These are phyloP conservation scores for Antitrichia curtipendula DNA, from an alignment of 225 moss, liverwort and hornwort species.

Conservation along the genomic window DNA sequence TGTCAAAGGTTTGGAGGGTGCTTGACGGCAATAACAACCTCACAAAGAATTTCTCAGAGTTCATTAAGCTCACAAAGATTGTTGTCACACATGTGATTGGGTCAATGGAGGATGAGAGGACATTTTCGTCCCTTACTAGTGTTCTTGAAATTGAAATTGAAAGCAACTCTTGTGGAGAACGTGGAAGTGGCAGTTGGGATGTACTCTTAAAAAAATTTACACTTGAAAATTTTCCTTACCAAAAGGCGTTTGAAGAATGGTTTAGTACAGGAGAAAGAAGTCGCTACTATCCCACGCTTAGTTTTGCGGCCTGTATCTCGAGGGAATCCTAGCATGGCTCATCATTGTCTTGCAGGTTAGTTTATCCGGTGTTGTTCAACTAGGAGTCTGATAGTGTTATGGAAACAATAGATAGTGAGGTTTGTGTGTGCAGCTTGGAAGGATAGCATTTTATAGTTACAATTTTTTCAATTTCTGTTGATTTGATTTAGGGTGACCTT, in stretches of 20 bases:
- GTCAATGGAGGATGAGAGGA: background rate
- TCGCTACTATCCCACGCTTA: background rate
- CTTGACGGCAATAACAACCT: background rate
- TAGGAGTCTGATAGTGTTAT: no score
- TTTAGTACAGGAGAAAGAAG: accelerated
- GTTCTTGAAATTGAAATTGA: background rate
- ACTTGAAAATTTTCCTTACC: background rate
- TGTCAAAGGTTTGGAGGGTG: background rate
- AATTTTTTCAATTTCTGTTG: no score
- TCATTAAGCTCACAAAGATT: accelerated
- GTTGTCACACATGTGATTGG: accelerated
- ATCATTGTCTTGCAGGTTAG: background rate
- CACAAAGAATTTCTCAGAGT: accelerated
- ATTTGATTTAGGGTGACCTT: no score
- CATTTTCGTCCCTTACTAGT: accelerated
- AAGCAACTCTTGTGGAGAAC: background rate
- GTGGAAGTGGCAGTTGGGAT: background rate
- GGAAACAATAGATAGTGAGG: no score
- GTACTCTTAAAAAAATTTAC: background rate
- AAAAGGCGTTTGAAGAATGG: background rate
- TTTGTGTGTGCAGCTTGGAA: no score
- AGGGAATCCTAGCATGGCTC: background rate
- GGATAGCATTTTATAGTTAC: no score
- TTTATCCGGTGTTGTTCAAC: no score
- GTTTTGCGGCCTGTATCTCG: background rate